Conservation (phyloP, 2,329 filamentous ascomycete genomes). For the Trichoderma pleuroti region DNA sequence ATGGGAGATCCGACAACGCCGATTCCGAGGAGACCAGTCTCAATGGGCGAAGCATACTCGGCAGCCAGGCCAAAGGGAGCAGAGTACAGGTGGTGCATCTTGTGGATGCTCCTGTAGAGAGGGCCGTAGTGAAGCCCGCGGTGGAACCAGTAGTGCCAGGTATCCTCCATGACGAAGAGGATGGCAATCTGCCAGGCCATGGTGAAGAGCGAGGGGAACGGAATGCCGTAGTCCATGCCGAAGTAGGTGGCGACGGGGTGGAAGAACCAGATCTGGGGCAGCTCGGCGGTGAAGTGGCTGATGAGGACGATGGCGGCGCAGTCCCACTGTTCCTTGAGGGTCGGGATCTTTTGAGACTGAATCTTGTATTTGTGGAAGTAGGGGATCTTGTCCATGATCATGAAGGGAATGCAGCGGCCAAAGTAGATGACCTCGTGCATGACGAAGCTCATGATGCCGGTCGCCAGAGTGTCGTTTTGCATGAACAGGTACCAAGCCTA, state of each 20-base stretch:
- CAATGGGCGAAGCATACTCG: slow-evolving; percentile 96
- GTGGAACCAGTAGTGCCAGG: slow-evolving; percentile 98
- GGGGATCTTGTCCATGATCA: slow-evolving; percentile 84
- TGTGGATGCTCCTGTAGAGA: slow-evolving; percentile 95
- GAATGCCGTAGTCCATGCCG: slow-evolving; percentile 81
- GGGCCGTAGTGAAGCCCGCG: slow-evolving; percentile 90
- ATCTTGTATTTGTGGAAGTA: slow-evolving; percentile 94
- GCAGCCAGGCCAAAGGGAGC: slow-evolving; percentile 94
- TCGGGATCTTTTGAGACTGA: slow-evolving; percentile 84
- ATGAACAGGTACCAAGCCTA: slow-evolving; percentile 93
- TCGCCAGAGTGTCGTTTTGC: slow-evolving; percentile 95
- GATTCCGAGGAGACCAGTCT: slow-evolving; percentile 90
- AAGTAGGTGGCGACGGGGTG: slow-evolving; percentile 93
- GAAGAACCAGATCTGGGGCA: slow-evolving; percentile 99
- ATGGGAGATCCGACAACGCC: slow-evolving; percentile 82
- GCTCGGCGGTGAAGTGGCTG: slow-evolving; percentile 94
- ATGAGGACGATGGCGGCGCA: slow-evolving; percentile 91
- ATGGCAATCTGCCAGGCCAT: slow-evolving; percentile 89
- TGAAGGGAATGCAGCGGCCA: slow-evolving; percentile 83
- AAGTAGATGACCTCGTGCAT: slow-evolving; percentile 97
- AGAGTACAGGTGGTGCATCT: slow-evolving; percentile 98
- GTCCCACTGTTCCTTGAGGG: slow-evolving; percentile 88
- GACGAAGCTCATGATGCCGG: slow-evolving; percentile 93
- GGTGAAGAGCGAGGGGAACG: slow-evolving; percentile 80
- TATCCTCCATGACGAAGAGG: slow-evolving; percentile 93